Conservation (phyloP, 805 yeast species). For the Nakazawaea populi region DNA sequence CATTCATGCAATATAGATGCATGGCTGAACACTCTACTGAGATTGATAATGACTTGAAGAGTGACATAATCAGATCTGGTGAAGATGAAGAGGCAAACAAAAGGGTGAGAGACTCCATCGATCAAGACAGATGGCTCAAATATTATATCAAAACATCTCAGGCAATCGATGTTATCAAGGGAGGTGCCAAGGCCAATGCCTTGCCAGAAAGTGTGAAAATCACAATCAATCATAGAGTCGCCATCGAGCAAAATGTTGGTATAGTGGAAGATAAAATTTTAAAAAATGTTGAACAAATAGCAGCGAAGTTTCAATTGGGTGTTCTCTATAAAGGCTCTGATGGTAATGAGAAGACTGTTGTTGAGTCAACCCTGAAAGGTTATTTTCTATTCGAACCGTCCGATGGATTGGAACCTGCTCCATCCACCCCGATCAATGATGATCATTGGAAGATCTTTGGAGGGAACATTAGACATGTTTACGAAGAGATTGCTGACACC, state of each 20-base stretch:
- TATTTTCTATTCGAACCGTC: conserved; percentile 5
- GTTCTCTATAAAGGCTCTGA: conserved; percentile 8
- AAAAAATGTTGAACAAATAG: conserved; percentile 25
- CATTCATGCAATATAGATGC: conserved; percentile 37
- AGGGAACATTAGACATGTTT: conserved; percentile 39
- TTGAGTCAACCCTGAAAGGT: conserved; percentile 20
- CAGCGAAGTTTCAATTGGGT: conserved; percentile 33
- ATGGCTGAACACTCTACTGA: conserved; percentile 36
- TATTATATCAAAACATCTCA: conserved; percentile 40
- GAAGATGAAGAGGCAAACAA: conserved; percentile 30
- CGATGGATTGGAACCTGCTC: conserved; percentile 41
- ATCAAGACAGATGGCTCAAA: conserved; percentile 21
- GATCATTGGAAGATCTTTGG: conserved; percentile 36
- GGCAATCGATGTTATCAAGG: conserved; percentile 39
- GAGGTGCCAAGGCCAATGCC: conserved; percentile 47
- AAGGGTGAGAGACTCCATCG: conserved; percentile 29
- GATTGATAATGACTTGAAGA: conserved; percentile 26
- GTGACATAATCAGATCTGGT: conserved; percentile 33
- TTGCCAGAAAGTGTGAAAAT: conserved; percentile 42
- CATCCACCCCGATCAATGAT: conserved; percentile 40
- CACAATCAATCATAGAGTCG: conserved; percentile 39
- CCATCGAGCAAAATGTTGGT: conserved; percentile 35
- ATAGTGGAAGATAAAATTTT: conserved; percentile 28
- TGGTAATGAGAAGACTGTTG: conserved; percentile 19
- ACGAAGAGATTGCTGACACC: conserved; percentile 36